Evolutionary conservation across 495 filamentous ascomycete genomes (phyloP), one percentile per base, ranked within the genome.

Genomic region (Lichenothelia convexa): DNA sequence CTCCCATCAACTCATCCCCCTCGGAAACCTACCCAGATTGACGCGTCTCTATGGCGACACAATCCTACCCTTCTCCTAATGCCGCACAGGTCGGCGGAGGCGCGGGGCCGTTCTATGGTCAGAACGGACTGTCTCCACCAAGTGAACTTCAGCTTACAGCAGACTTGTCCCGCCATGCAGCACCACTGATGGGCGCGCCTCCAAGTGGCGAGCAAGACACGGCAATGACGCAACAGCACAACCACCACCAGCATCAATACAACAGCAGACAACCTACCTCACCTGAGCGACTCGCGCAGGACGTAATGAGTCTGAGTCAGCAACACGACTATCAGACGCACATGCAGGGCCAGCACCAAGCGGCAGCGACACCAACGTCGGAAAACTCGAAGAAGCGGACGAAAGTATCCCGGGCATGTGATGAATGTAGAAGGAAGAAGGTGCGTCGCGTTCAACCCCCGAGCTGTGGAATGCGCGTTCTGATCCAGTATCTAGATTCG

Each of bases 391-490:
- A n/a, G n/a, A n/a, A 92, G 52, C 65, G 86, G 40, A 80, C 80
- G 0, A 95, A 95, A 57, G 85, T 92, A 0, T 93, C 87, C 2
- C 66, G 86, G 18, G 87, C 87, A 1, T 95, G 87, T 44, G 87
- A 95, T 56, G 87, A 95, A 49, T 95, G 87, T 50, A 70, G 87
- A 34, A 70, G 87, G 35, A 95, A 94, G 55, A 95, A 95, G 67
- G 74, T 78, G 60, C 16, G 45, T 43, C 15, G 19, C 24, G 24
- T 29, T 13, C 15, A n/a, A n/a, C n/a, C n/a, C n/a, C n/a, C n/a
- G n/a, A n/a, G n/a, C n/a, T n/a, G n/a, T n/a, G n/a, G n/a, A 27
- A 27, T 27, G 24, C 13, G n/a, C 24, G 30, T 38, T 40, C 17
- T 41, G 22, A 22, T 6, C 16, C n/a, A 9, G 34, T n/a, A 3